phyloP scores from a whole-genome alignment of 345 rosid species.

The Salix purpurea region DNA sequence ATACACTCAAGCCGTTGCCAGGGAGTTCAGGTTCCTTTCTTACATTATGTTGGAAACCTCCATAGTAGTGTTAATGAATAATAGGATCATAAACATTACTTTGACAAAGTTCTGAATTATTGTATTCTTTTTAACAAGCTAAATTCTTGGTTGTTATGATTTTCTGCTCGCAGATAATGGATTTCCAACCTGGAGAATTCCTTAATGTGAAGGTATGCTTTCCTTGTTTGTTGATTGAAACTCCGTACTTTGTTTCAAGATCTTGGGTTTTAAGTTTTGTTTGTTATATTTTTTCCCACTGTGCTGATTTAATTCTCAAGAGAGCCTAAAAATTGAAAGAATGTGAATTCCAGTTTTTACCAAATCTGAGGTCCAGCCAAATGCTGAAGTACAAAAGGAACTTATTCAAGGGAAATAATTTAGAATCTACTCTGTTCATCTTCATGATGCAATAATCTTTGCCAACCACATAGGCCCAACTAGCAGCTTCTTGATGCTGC shows the following conservation, averaged over 20 bases:
- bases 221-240: constrained; percentile 5
- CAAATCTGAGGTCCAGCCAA: neutral
- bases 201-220: constrained; percentile 74
- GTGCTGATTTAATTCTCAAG: neutral
- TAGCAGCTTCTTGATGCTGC: neutral
- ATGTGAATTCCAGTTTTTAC: neutral
- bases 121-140: neutral
- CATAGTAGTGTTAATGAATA: neutral
- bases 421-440: neutral
- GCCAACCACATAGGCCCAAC: neutral
- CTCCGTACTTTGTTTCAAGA: constrained; percentile 4
- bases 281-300: neutral
- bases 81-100: neutral
- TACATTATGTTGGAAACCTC: neutral
- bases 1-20: neutral
- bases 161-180: constrained; percentile 62
- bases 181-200: constrained; percentile 91
- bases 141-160: neutral
- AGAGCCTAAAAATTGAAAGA: neutral
- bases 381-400: neutral
- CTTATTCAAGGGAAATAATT: neutral
- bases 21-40: neutral
- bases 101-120: neutral
- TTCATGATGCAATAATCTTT: neutral
- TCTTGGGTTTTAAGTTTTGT: neutral